Percentiles rank a stretch among this genome's conserved stretches.
Conservation (phyloP, 768 basidiomycete species). For the Pleurotus cornucopiae region DNA sequence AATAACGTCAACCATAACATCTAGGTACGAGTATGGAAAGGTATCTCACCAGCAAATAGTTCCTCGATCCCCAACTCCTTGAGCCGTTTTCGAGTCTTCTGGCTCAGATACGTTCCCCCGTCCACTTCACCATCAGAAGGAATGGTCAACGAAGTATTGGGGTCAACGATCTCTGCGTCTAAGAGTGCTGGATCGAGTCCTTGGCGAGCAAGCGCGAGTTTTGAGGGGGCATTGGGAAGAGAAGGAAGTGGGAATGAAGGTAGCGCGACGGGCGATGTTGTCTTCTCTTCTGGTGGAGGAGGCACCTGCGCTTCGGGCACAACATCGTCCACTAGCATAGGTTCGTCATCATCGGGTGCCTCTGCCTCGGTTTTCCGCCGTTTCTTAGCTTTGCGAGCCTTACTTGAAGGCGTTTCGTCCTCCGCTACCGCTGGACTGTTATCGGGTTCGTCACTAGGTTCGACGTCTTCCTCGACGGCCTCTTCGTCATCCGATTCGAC, state of each 20-base stretch:
- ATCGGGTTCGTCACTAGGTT: constrained; percentile 14
- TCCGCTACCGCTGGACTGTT: constrained; percentile 16
- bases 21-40: neutral
- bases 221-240: constrained; percentile 66
- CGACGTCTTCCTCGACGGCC: constrained; percentile 16
- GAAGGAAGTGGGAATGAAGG: constrained; percentile 69
- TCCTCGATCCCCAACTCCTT: constrained; percentile 77
- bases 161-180: constrained; percentile 65
- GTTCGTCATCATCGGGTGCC: constrained; percentile 19
- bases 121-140: constrained; percentile 32
- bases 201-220: constrained; percentile 66
- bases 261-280: constrained; percentile 35
- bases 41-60: constrained; percentile 76
- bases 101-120: constrained; percentile 48
- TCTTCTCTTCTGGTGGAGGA: constrained; percentile 12
- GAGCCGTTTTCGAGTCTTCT: constrained; percentile 58
- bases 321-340: neutral
- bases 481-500: constrained; percentile 24
- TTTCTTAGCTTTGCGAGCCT: constrained; percentile 34
- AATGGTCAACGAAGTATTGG: constrained; percentile 42
- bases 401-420: constrained; percentile 10
- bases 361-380: constrained; percentile 31
- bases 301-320: constrained; percentile 11
- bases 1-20: constrained; percentile 1
- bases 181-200: constrained; percentile 74